Percentiles rank a stretch among this genome's conserved stretches.
Conservation (phyloP, 306 rosid species). For the Bauhinia variegata region DNA sequence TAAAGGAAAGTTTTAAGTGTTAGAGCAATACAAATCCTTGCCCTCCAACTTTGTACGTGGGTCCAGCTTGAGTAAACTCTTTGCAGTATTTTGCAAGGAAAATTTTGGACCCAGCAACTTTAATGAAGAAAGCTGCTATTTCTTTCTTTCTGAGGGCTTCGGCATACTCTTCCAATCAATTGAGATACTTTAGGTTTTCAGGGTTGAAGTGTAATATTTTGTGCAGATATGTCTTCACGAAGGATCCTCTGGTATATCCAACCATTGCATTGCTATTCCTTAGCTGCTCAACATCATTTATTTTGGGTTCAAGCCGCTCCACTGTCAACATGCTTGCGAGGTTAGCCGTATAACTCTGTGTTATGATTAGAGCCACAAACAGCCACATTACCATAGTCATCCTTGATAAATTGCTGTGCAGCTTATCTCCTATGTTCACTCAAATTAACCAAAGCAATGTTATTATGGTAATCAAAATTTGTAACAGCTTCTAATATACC, state of each 20-base stretch:
- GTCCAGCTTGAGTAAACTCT: conserved; percentile 32
- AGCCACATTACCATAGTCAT: conserved; percentile 59
- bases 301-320: conserved; percentile 53
- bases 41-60: conserved; percentile 46
- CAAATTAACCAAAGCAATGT: not conserved
- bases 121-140: conserved; percentile 45
- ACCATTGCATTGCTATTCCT: conserved; percentile 36
- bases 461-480: no score
- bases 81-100: conserved; percentile 43
- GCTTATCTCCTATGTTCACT: conserved; percentile 35
- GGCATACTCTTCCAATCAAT: conserved; percentile 18
- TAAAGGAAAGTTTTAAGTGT: not conserved
- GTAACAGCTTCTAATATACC: not conserved
- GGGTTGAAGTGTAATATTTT: conserved; percentile 25
- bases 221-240: conserved; percentile 34
- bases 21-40: conserved; percentile 36
- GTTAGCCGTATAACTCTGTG: conserved; percentile 58
- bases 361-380: conserved; percentile 57
- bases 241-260: conserved; percentile 53
- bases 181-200: conserved; percentile 26
- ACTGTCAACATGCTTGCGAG: conserved; percentile 56
- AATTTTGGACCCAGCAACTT: conserved; percentile 36
- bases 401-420: conserved; percentile 56
- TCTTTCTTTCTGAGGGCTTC: conserved; percentile 32
- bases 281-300: conserved; percentile 37